phyloP scores from a whole-genome alignment of 1,284 basidiomycete genomes.

The Neonothopanus nambi region DNA sequence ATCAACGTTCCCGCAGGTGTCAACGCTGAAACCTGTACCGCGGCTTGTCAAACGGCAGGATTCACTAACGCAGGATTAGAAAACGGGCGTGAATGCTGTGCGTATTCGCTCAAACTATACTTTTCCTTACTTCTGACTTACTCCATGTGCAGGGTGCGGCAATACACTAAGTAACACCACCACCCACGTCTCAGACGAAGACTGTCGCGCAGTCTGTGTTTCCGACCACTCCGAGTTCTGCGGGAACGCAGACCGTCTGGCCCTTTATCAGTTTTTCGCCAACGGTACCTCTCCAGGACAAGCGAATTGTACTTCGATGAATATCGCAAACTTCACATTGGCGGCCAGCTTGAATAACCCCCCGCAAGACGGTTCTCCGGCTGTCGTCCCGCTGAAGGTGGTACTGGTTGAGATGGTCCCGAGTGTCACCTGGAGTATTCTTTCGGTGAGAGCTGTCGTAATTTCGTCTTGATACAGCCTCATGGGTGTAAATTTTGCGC shows the following conservation, averaged over 20 bases:
- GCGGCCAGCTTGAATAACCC: constrained; percentile 34
- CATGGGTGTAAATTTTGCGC: neutral
- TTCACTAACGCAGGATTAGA: constrained; percentile 38
- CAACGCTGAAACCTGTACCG: constrained; percentile 39
- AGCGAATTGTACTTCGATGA: constrained; percentile 27
- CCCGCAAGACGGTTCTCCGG: constrained; percentile 25
- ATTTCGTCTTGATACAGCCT: neutral
- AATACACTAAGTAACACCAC: constrained; percentile 31
- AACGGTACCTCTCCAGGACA: constrained; percentile 17
- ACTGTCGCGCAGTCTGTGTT: constrained; percentile 38
- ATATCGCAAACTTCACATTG: constrained; percentile 36
- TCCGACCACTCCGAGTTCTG: constrained; percentile 37
- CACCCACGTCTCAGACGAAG: constrained; percentile 35
- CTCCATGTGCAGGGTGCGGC: constrained; percentile 36
- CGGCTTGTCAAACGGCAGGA: constrained; percentile 36
- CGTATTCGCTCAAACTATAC: constrained; percentile 15
- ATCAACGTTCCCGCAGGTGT: constrained; percentile 40
- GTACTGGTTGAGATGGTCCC: constrained; percentile 38
- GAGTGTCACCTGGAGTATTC: constrained; percentile 37
- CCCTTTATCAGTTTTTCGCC: constrained; percentile 33
- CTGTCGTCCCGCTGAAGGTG: constrained; percentile 30
- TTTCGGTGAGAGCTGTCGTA: constrained; percentile 32
- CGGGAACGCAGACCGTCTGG: constrained; percentile 37
- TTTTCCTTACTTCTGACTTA: neutral
- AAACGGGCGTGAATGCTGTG: constrained; percentile 43